phyloP scores from a whole-genome alignment of 176 grass and related monocot species.

The Aegilops sharonensis region DNA sequence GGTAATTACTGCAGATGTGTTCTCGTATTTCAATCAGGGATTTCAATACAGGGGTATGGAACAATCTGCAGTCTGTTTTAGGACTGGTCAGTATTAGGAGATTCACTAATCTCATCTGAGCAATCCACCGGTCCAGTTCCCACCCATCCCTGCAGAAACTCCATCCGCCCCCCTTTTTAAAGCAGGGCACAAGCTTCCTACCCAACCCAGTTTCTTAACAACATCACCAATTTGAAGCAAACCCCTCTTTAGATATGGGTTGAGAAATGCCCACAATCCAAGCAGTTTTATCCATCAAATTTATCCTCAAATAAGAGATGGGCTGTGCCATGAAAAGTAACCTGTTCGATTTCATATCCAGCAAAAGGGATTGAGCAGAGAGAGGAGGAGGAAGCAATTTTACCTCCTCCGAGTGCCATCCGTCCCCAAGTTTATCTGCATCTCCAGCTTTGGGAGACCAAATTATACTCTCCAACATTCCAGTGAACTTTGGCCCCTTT shows the following conservation, averaged over 20 bases:
- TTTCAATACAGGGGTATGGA: neutral
- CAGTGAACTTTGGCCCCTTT: constrained; percentile 80
- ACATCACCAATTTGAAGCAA: neutral
- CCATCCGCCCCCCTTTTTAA: neutral
- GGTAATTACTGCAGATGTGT: constrained; percentile 10
- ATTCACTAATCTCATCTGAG: neutral
- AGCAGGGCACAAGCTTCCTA: neutral
- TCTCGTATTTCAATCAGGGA: neutral
- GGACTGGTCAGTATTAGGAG: neutral
- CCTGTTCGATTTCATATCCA: neutral
- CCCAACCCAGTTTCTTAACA: neutral
- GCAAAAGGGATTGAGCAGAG: neutral
- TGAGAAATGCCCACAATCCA: neutral
- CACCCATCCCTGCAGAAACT: neutral
- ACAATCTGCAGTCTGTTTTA: neutral
- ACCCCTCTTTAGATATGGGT: neutral
- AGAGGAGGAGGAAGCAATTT: neutral
- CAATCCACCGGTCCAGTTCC: neutral
- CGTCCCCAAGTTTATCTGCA: constrained; percentile 42
- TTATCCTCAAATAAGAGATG: neutral
- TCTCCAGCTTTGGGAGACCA: constrained; percentile 62
- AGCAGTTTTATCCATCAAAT: constrained; percentile 4
- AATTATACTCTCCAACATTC: constrained; percentile 83
- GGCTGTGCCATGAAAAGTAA: neutral
- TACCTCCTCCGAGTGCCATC: constrained; percentile 75